Conservation (phyloP, 257 asterid species). For the Paulownia fortunei region DNA sequence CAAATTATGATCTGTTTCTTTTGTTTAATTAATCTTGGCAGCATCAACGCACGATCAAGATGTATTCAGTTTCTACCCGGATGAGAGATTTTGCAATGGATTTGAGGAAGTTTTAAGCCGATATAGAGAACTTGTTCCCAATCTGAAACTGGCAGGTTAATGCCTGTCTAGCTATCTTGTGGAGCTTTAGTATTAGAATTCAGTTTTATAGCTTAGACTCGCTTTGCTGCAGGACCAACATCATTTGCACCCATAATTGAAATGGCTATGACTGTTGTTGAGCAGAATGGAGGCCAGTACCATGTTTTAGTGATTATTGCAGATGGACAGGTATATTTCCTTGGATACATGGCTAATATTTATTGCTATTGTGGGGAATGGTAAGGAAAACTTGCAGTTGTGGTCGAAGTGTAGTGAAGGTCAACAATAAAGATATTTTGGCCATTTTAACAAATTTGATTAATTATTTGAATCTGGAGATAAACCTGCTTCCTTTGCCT, state of each 20-base stretch:
- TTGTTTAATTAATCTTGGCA: constrained; percentile 36
- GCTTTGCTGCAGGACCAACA: constrained; percentile 71
- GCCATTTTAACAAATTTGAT: not conserved
- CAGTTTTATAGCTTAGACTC: constrained; percentile 18
- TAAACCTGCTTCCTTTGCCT: not conserved
- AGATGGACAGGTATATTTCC: constrained; percentile 79
- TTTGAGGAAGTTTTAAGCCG: constrained; percentile 81
- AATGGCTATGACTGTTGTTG: constrained; percentile 86
- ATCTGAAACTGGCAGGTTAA: constrained; percentile 79
- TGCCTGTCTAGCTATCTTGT: constrained; percentile 13
- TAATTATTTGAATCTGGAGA: not conserved
- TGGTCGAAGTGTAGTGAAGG: not conserved
- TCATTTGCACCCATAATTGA: constrained; percentile 92
- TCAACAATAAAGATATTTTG: not conserved
- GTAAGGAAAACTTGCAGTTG: not conserved
- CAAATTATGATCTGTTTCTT: not conserved
- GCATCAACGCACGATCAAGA: constrained; percentile 93
- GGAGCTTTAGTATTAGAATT: constrained; percentile 26
- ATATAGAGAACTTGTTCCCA: constrained; percentile 76
- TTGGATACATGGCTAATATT: not conserved
- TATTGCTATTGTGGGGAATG: not conserved
- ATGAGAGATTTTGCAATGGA: constrained; percentile 72
- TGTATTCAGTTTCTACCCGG: constrained; percentile 82
- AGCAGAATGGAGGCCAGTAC: constrained; percentile 85
- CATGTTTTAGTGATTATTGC: constrained; percentile 88